Conservation (phyloP, 2,329 filamentous ascomycete species). For the Lachnellula arida region DNA sequence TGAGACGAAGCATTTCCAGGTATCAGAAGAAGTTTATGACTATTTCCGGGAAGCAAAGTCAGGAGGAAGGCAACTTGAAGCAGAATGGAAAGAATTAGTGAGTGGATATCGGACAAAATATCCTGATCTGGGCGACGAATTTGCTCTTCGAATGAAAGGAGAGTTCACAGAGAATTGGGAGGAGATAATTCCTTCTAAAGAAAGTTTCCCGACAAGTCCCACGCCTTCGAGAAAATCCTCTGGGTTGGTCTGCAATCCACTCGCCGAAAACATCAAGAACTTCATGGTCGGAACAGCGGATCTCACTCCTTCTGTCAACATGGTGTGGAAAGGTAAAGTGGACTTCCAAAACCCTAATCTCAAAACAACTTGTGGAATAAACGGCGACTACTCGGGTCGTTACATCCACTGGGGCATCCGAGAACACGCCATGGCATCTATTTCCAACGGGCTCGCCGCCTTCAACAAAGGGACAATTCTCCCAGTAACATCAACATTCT, state of each 20-base stretch:
- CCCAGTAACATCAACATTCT: slow-evolving; percentile 54
- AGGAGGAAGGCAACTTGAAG: slow-evolving; percentile 40
- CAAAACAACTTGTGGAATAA: slow-evolving; percentile 43
- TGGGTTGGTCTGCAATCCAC: slow-evolving; percentile 45
- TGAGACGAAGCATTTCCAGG: slow-evolving; percentile 32
- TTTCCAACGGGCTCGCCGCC: slow-evolving; percentile 55
- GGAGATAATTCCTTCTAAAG: slow-evolving; percentile 39
- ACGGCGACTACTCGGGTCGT: slow-evolving; percentile 49
- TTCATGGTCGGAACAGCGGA: slow-evolving; percentile 53
- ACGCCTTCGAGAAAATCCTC: slow-evolving; percentile 48
- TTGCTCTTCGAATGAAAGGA: slow-evolving; percentile 44
- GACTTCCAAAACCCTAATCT: slow-evolving; percentile 44
- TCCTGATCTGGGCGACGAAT: slow-evolving; percentile 47
- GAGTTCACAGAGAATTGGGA: slow-evolving; percentile 44
- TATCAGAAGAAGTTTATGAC: slow-evolving; percentile 42
- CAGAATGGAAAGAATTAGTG: slow-evolving; percentile 43
- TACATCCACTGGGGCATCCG: slow-evolving; percentile 58
- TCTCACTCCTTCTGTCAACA: slow-evolving; percentile 48
- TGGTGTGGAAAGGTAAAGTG: slow-evolving; percentile 50
- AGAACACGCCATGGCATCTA: slow-evolving; percentile 57
- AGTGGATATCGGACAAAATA: slow-evolving; percentile 40
- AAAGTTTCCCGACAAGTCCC: slow-evolving; percentile 40
- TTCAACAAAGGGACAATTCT: slow-evolving; percentile 51
- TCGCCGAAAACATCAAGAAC: slow-evolving; percentile 42
- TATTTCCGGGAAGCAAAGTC: slow-evolving; percentile 46